A percentile compares a stretch with the other conserved stretches of the same genome.
Conservation (phyloP, 2,329 filamentous ascomycete genomes). For the Xylaria sp. region DNA sequence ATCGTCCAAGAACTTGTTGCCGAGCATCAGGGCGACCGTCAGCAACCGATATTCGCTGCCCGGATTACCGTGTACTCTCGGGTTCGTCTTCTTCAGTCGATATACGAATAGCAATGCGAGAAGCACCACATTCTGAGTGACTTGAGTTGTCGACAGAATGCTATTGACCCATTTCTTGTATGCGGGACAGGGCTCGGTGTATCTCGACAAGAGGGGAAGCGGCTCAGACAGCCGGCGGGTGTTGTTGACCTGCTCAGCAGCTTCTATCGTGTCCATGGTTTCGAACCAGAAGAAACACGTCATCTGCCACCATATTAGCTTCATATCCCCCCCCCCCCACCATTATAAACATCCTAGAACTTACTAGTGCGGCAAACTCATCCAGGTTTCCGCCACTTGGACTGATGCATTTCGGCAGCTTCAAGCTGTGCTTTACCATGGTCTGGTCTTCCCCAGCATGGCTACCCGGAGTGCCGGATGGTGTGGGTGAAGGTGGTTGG, state of each 20-base stretch:
- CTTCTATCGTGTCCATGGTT: constrained; percentile 79
- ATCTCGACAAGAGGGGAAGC: constrained; percentile 67
- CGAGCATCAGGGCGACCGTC: constrained; percentile 96
- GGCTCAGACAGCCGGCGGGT: constrained; percentile 52
- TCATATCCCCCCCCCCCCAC: constrained; percentile 8
- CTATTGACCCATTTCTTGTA: constrained; percentile 96
- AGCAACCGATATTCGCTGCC: constrained; percentile 94
- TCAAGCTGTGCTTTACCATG: constrained; percentile 69
- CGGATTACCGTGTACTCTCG: constrained; percentile 86
- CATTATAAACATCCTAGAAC: constrained; percentile 41
- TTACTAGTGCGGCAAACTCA: constrained; percentile 85
- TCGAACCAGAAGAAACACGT: constrained; percentile 99
- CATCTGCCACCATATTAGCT: constrained; percentile 67
- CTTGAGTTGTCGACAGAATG: constrained; percentile 92
- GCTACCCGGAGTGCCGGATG: constrained; percentile 45
- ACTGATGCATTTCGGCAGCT: constrained; percentile 81
- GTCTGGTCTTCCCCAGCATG: constrained; percentile 54
- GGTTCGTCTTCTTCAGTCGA: constrained; percentile 89
- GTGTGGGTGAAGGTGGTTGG: constrained; percentile 54
- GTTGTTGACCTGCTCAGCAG: constrained; percentile 72
- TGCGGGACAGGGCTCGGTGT: constrained; percentile 80
- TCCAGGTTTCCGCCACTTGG: constrained; percentile 79
- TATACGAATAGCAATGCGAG: constrained; percentile 93
- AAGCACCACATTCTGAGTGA: constrained; percentile 94
- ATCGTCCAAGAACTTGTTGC: constrained; percentile 98